These are phyloP conservation scores for Westerdykella ornata DNA, from an alignment of 2,329 filamentous ascomycete species.

Conservation along the genomic window DNA sequence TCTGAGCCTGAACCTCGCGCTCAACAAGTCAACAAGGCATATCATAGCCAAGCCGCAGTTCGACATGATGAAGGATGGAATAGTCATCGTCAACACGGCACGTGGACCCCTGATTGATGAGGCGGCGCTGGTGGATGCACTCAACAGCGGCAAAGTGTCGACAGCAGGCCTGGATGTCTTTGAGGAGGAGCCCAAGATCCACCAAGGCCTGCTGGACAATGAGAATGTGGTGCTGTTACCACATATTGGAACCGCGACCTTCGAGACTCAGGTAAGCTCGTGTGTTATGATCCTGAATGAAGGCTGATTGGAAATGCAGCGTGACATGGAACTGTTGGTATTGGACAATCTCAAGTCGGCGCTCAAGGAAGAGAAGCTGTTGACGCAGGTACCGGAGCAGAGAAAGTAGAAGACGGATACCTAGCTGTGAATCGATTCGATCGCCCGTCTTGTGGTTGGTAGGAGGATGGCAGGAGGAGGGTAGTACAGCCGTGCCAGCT, in stretches of 20 bases:
- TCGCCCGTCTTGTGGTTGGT: no score
- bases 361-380: conserved; percentile 50
- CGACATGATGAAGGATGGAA: conserved; percentile 49
- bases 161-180: conserved; percentile 53
- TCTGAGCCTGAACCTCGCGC: conserved; percentile 49
- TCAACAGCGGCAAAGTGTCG: conserved; percentile 50
- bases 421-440: conserved; percentile 1
- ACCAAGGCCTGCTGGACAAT: conserved; percentile 46
- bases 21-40: conserved; percentile 47
- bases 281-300: not conserved
- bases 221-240: conserved; percentile 51
- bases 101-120: conserved; percentile 54
- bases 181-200: conserved; percentile 51
- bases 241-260: conserved; percentile 55
- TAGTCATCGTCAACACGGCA: conserved; percentile 54
- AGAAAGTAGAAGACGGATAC: conserved; percentile 36
- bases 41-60: conserved; percentile 49
- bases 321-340: conserved; percentile 56
- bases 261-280: conserved; percentile 49
- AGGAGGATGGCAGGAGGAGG: no score
- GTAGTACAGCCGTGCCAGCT: no score
- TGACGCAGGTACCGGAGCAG: conserved; percentile 58
- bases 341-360: conserved; percentile 52
- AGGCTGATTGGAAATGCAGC: conserved; percentile 13
- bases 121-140: conserved; percentile 47